A percentile compares a stretch with the other conserved stretches of the same genome.
phyloP scores from a whole-genome alignment of 2,329 filamentous ascomycete genomes.

The Shiraia bambusicola region DNA sequence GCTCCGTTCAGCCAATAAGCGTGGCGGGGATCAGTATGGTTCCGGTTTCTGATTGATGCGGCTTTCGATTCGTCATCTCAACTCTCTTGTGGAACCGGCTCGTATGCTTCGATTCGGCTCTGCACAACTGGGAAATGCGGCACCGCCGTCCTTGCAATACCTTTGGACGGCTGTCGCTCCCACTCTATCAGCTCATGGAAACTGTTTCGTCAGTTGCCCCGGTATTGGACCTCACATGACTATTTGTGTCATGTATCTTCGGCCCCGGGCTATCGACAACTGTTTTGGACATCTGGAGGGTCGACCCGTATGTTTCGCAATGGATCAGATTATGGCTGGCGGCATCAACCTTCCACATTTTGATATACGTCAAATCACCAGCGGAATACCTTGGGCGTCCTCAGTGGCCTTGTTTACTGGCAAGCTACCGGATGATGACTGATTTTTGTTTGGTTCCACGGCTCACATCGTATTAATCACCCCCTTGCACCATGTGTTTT shows the following conservation, averaged over 20 bases:
- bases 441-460: conserved; percentile 32
- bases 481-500: conserved; percentile 33
- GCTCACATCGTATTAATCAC: conserved; percentile 36
- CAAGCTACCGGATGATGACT: conserved; percentile 30
- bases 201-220: conserved; percentile 39
- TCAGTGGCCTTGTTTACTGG: conserved; percentile 28
- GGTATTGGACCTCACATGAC: conserved; percentile 36
- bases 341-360: conserved; percentile 21
- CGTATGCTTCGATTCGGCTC: conserved; percentile 22
- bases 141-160: conserved; percentile 45
- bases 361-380: conserved; percentile 15
- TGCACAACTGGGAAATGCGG: conserved; percentile 48
- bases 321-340: conserved; percentile 24
- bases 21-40: conserved; percentile 51
- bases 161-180: conserved; percentile 42
- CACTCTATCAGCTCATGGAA: conserved; percentile 40
- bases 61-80: conserved; percentile 45
- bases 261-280: conserved; percentile 31
- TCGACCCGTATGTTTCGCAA: conserved; percentile 32
- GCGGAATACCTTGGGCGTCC: conserved; percentile 22
- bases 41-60: conserved; percentile 52
- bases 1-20: conserved; percentile 56
- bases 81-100: conserved; percentile 43
- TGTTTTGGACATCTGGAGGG: conserved; percentile 32
- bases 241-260: conserved; percentile 26